Percentiles rank a stretch among this genome's conserved stretches.
phyloP scores from a whole-genome alignment of 768 basidiomycete genomes.

The Kondoa subrosea region DNA sequence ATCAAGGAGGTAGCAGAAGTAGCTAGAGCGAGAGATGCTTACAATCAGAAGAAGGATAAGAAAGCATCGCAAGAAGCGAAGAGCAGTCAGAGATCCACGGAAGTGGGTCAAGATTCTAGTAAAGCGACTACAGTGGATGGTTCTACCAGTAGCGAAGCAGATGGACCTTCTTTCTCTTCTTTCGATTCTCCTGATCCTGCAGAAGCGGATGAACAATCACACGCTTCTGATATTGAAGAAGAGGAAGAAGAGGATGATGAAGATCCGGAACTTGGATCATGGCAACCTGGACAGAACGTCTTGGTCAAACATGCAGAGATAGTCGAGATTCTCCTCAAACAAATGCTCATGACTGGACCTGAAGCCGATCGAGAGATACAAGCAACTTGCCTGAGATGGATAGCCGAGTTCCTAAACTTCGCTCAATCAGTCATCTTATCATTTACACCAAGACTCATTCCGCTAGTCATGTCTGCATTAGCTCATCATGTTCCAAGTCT shows the following conservation, averaged over 20 bases:
- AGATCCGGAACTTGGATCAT: constrained; percentile 39
- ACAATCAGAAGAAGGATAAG: constrained; percentile 33
- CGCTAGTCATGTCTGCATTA: constrained; percentile 81
- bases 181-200: constrained; percentile 9
- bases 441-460: constrained; percentile 81
- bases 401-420: constrained; percentile 73
- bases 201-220: constrained; percentile 22
- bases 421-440: constrained; percentile 82
- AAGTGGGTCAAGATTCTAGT: neutral
- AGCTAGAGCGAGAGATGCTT: constrained; percentile 35
- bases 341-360: constrained; percentile 30
- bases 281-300: constrained; percentile 88
- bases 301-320: constrained; percentile 78
- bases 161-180: neutral
- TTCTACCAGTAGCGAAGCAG: neutral
- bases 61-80: constrained; percentile 36
- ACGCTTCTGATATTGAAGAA: neutral
- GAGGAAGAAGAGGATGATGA: constrained; percentile 30
- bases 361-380: constrained; percentile 77
- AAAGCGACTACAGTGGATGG: neutral
- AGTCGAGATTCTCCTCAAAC: constrained; percentile 76
- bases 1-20: constrained; percentile 69
- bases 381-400: constrained; percentile 81
- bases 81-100: constrained; percentile 32
- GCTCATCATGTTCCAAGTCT: constrained; percentile 82